phyloP scores from a whole-genome alignment of 169 alveolate species.

The Plasmodium ovale region DNA sequence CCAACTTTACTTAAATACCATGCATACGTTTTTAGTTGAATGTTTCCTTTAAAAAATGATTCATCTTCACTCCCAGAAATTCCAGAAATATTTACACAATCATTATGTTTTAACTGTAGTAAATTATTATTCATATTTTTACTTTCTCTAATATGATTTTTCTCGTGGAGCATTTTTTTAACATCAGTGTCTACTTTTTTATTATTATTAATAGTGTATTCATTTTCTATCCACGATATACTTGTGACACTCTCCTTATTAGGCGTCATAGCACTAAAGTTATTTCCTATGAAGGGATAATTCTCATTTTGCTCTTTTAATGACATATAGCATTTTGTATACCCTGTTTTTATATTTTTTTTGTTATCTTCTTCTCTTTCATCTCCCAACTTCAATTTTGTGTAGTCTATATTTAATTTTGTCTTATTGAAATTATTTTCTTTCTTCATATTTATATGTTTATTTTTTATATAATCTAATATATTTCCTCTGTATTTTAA shows the following conservation, averaged over 20 bases:
- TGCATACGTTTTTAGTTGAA: constrained; percentile 18
- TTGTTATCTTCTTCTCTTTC: constrained; percentile 2
- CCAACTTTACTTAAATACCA: constrained; percentile 54
- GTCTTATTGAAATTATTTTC: constrained; percentile 9
- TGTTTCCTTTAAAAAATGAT: constrained; percentile 36
- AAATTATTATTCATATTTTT: background rate
- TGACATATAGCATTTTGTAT: background rate
- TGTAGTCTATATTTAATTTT: constrained; percentile 15
- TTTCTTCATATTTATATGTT: constrained; percentile 23
- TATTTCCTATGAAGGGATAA: constrained; percentile 9
- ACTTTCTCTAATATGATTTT: background rate
- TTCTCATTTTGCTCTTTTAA: background rate
- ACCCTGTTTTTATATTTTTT: background rate
- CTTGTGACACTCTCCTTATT: background rate
- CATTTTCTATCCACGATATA: constrained; percentile 4
- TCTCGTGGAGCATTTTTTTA: background rate
- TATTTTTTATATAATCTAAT: constrained; percentile 21
- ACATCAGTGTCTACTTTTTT: background rate
- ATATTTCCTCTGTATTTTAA: constrained; percentile 27
- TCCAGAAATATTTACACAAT: background rate
- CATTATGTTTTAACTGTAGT: background rate
- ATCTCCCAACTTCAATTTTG: constrained; percentile 11
- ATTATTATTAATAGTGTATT: background rate
- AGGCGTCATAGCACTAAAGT: background rate
- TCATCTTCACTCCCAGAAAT: constrained; percentile 26